A percentile compares a stretch with the other conserved stretches of the same genome.
These are phyloP conservation scores for Betula pendula DNA, from an alignment of 306 rosid species.

Conservation along the genomic window DNA sequence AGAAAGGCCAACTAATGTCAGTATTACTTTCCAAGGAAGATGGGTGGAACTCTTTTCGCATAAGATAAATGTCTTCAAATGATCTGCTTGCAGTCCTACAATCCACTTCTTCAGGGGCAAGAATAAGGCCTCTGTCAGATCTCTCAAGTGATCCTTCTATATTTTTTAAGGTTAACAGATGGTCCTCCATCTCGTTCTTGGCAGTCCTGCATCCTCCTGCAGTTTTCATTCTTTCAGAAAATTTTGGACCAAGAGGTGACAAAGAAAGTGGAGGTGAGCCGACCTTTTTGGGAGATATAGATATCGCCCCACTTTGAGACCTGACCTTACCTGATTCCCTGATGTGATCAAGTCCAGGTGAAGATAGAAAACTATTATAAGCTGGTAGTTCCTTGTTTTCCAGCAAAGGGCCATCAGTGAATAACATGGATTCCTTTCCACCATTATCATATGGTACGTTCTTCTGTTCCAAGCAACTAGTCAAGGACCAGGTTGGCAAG, in stretches of 20 bases:
- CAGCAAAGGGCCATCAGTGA: conserved; percentile 60
- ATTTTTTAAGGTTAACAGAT: conserved; percentile 37
- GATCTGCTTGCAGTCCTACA: conserved; percentile 47
- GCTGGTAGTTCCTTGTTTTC: conserved; percentile 35
- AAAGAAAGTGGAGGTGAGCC: conserved; percentile 59
- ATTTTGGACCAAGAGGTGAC: conserved; percentile 92
- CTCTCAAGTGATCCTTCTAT: conserved; percentile 39
- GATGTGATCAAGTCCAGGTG: conserved; percentile 38
- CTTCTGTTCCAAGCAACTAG: conserved; percentile 57
- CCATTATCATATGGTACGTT: conserved; percentile 10
- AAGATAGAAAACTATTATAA: conserved; percentile 35
- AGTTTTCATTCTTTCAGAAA: conserved; percentile 64
- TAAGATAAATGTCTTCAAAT: conserved; percentile 59
- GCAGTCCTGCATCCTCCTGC: conserved; percentile 40
- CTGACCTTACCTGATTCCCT: conserved; percentile 40
- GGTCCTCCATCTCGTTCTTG: conserved; percentile 41
- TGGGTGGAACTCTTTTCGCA: conserved; percentile 56
- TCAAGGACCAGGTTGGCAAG: conserved; percentile 49
- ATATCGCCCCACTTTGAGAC: conserved; percentile 39
- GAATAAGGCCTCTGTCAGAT: conserved; percentile 40
- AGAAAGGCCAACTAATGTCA: conserved; percentile 40
- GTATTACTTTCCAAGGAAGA: conserved; percentile 59
- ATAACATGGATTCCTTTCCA: conserved; percentile 34
- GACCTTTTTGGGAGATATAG: conserved; percentile 41
- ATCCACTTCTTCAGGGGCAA: conserved; percentile 44